Base-by-base conservation (phyloP, 2,329 filamentous ascomycete genomes). In the Thielaviopsis musarum region DNA sequence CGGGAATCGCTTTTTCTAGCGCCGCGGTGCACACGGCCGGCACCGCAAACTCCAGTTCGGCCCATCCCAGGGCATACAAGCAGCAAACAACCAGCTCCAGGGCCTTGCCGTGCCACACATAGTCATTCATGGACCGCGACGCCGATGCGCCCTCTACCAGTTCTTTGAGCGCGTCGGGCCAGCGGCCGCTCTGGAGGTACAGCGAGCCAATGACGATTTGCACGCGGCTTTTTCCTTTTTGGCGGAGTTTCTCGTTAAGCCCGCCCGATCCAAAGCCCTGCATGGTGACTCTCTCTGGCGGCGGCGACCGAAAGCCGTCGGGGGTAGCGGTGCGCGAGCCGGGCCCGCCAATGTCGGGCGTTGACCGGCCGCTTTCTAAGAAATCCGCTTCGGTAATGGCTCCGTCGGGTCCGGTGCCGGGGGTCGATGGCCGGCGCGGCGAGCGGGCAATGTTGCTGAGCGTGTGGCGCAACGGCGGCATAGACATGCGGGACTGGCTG, bases 91-190 rank as follows among this genome's bases (percentile, higher is more conserved):
- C 88, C 28, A 91, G 83, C 68, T 98, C 94, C 21, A 98, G 76
- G 1, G 89, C 91, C 71, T 97, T 97, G 19, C 88, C 93, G 72
- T 96, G 89, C 91, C 93, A 98, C n/a, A 97, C 70, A 70, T 95
- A 88, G 70, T 98, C 93, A 66, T 89, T 91, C 61, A 87, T 80
- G 45, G 82, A 83, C 65, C 88, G 85, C 17, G 89, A 85, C 65
- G 85, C 82, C 10, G 80, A 80, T 1, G 87, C 90, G 58, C 86
- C 88, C 62, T 96, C 91, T 10, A 82, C 76, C 22, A 96, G 79
- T 67, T 95, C 88, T 68, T 82, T 86, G 53, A 97, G 70, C 7
- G 91, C 91, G 71, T 97, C 91, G 54, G 78, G 81, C 90, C 93
- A 96, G 63, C 90, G 82, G 26, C 93, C 93, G 58, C 89, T 87